These are phyloP conservation scores for Solanum chilense DNA, from an alignment of 257 asterid genomes.

Conservation along the genomic window DNA sequence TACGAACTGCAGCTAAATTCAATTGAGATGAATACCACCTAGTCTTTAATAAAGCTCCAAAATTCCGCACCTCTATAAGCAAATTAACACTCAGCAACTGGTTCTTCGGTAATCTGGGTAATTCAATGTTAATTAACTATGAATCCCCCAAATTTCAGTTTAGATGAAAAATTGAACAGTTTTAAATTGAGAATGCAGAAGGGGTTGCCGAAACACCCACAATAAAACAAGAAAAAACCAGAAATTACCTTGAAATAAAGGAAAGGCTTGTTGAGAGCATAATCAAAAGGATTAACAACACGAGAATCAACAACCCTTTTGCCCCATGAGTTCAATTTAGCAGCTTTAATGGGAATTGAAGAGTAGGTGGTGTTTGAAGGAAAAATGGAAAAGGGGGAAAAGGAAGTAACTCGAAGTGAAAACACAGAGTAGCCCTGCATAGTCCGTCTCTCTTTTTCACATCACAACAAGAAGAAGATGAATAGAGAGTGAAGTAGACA, in stretches of 20 bases:
- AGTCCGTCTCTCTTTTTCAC: background rate
- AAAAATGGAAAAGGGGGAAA: background rate
- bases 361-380: background rate
- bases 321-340: background rate
- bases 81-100: background rate
- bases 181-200: background rate
- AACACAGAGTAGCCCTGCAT: conserved; percentile 17
- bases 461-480: background rate
- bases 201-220: background rate
- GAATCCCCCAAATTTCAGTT: background rate
- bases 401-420: background rate
- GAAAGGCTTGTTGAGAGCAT: background rate
- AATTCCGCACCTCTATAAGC: background rate
- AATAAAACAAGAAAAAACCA: background rate
- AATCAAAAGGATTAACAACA: background rate
- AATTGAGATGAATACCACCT: background rate
- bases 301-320: background rate
- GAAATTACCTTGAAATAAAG: conserved; percentile 3
- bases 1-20: background rate
- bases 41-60: background rate
- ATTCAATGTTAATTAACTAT: background rate
- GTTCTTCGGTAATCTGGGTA: too few relatives aligned
- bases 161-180: background rate
- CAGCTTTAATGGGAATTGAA: background rate
- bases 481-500: background rate